phyloP scores from a whole-genome alignment of 208 protist genomes.

The Trypanosoma mega region DNA sequence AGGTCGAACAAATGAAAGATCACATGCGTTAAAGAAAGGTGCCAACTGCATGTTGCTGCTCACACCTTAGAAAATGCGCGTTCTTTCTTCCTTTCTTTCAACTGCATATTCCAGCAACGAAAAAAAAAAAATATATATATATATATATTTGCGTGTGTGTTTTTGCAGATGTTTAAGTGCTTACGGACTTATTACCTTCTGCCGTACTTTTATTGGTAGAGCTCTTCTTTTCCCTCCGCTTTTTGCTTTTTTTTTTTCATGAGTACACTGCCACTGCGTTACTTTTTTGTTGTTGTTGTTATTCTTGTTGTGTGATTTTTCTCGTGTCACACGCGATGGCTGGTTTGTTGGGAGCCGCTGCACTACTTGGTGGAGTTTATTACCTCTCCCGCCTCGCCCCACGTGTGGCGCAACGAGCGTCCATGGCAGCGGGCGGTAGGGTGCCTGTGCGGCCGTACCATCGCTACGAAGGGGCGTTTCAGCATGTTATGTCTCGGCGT shows the following conservation, averaged over 20 bases:
- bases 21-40: neutral
- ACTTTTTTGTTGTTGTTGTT: too few relatives aligned
- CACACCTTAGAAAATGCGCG: neutral
- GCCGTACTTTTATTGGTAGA: too few relatives aligned
- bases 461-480: conserved; percentile 68
- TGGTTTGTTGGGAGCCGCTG: conserved; percentile 41
- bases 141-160: too few relatives aligned
- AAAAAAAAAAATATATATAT: too few relatives aligned
- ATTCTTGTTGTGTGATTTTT: too few relatives aligned
- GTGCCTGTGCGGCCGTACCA: conserved; percentile 33
- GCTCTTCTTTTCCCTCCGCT: too few relatives aligned
- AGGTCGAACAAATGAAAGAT: neutral
- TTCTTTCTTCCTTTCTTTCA: neutral
- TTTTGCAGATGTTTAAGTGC: too few relatives aligned
- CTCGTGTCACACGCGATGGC: too few relatives aligned
- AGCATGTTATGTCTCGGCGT: conserved; percentile 47
- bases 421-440: conserved; percentile 16
- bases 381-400: conserved; percentile 53
- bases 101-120: too few relatives aligned
- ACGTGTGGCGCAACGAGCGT: conserved; percentile 48
- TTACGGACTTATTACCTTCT: too few relatives aligned
- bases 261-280: too few relatives aligned
- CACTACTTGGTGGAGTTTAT: conserved; percentile 44
- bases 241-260: too few relatives aligned
- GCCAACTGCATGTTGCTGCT: neutral